Percentiles rank a stretch among this genome's conserved stretches.
Evolutionary conservation across 306 rosid genomes (phyloP).

Genomic region (Comarum palustre): DNA sequence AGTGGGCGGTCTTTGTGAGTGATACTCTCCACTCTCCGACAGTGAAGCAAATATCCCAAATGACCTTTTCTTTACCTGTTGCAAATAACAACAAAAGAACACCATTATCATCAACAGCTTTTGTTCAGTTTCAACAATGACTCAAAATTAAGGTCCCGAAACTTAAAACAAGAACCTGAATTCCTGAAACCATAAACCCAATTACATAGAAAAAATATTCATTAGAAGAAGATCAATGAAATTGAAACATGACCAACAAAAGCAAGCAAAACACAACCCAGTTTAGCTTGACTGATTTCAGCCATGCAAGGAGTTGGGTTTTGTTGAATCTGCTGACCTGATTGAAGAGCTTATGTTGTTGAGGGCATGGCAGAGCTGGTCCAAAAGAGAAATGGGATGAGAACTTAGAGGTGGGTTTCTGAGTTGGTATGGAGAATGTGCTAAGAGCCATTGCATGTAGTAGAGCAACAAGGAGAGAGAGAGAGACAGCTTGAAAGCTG

Average conservation of each 20-base stretch:
- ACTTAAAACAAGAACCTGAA: not conserved
- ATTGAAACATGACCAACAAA: not conserved
- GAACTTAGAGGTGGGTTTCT: constrained; percentile 16
- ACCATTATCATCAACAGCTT: constrained; percentile 1
- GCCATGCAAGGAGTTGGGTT: constrained; percentile 12
- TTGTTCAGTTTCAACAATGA: not conserved
- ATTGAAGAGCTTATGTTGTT: constrained; percentile 32
- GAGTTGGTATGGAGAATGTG: constrained; percentile 49
- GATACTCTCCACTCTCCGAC: constrained; percentile 67
- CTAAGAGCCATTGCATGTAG: constrained; percentile 60
- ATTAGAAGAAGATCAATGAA: not conserved
- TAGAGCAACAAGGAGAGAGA: not conserved
- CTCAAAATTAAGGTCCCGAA: no score
- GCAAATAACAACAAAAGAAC: constrained; percentile 25
- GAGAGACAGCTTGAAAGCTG: not conserved
- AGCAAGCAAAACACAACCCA: constrained; percentile 15
- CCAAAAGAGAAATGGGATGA: constrained; percentile 42
- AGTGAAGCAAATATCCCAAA: constrained; percentile 65
- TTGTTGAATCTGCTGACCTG: constrained; percentile 42
- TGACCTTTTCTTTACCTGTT: constrained; percentile 52
- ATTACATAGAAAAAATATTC: not conserved
- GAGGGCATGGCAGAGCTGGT: constrained; percentile 33
- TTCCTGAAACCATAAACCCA: not conserved
- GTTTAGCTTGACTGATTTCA: not conserved
- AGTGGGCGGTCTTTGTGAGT: constrained; percentile 80